phyloP scores from a whole-genome alignment of 768 basidiomycete genomes.

The Pholiota conissans region DNA sequence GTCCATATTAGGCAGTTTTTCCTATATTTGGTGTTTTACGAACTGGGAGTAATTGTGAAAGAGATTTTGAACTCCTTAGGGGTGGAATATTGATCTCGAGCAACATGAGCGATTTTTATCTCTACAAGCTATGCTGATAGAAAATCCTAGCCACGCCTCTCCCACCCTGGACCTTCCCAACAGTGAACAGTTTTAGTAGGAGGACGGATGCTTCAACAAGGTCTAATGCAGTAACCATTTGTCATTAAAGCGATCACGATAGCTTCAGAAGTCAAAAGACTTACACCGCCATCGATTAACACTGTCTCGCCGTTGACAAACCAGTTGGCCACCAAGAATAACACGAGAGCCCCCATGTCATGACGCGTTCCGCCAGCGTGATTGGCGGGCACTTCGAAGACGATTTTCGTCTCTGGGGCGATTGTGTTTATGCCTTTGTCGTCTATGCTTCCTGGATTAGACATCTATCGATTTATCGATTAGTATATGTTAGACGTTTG shows the following conservation, averaged over 20 bases:
- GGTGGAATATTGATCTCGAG: too few species aligned
- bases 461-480: slow-evolving; percentile 1
- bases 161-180: too few species aligned
- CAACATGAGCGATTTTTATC: too few species aligned
- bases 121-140: too few species aligned
- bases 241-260: neutral
- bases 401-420: neutral
- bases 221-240: too few species aligned
- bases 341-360: slow-evolving; percentile 5
- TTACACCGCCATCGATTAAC: slow-evolving; percentile 9
- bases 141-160: too few species aligned
- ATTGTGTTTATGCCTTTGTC: neutral
- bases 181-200: neutral
- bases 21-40: too few species aligned
- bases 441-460: slow-evolving; percentile 1
- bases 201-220: neutral
- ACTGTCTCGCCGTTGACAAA: slow-evolving; percentile 9
- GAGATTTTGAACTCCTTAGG: too few species aligned
- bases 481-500: too few species aligned
- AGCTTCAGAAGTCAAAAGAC: neutral
- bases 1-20: too few species aligned
- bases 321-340: slow-evolving; percentile 7
- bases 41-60: too few species aligned
- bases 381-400: slow-evolving; percentile 1
- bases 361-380: slow-evolving; percentile 1